Evolutionary conservation across 1,139 yeast species (phyloP), one percentile per base, ranked within the genome.

Genomic region (Protomyces lactucae-debilis): DNA sequence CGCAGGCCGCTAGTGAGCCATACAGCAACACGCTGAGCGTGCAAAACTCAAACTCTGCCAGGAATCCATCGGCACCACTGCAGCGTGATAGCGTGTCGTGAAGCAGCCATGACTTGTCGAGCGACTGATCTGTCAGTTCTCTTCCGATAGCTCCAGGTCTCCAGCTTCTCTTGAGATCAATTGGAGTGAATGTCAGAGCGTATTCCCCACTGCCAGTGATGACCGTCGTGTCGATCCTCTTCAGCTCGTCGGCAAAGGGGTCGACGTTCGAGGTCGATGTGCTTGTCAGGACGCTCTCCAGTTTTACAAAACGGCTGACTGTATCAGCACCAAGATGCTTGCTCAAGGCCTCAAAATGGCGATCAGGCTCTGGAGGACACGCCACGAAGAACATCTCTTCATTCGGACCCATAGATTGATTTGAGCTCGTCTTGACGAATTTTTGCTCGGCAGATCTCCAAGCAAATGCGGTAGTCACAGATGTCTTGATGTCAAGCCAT

Each of bases 61-160:
- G 64, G 4, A 78, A 69, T 12, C 54, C 39, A n/a, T 18, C 9
- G 14, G 2, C 4, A 25, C 57, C 65, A 12, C 61, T 61, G 12
- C 35, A 25, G 40, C 57, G 43, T 8, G 4, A 61, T 2, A 73
- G 57, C 18, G 76, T 60, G n/a, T 75, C 71, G 25, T 72, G 68
- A 43, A 81, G 68, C 66, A 78, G 80, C 78, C 81, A 76, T 5
- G 81, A 74, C 66, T 79, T 80, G 70, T 81, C 83, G 23, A 76
- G 64, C 36, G 75, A 76, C 64, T 79, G 79, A 23, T 71, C 70
- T 55, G 81, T 80, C 55, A 73, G 70, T 61, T 75, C 74, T 1
- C 72, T 70, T 0, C 75, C 71, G 3, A 72, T 66, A 3, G 75
- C 77, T 61, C 72, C 77, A 28, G 70, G 80, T 69, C 71, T 72